Evolutionary conservation across 768 basidiomycete species (phyloP).

Genomic region (Tylopilus felleus): DNA sequence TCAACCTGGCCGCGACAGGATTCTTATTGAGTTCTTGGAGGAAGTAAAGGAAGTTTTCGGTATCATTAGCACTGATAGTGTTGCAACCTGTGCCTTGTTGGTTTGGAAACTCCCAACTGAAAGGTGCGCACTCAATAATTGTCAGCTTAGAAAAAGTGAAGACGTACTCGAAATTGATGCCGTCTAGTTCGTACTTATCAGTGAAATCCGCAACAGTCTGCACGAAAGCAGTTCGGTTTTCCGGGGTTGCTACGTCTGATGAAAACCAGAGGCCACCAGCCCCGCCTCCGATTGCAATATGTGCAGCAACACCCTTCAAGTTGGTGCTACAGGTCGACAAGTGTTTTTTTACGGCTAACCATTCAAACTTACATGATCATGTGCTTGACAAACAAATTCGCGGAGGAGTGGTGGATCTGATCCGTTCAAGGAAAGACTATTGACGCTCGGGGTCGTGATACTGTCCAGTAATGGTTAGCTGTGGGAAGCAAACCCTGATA

Average conservation of each 20-base stretch:
- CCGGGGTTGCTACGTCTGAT: constrained; percentile 50
- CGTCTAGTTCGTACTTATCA: constrained; percentile 49
- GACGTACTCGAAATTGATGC: constrained; percentile 41
- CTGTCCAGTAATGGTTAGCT: constrained; percentile 21
- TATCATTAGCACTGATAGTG: constrained; percentile 50
- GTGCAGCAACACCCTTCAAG: constrained; percentile 56
- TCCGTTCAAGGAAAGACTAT: constrained; percentile 29
- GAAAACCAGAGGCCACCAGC: constrained; percentile 64
- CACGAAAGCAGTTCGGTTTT: constrained; percentile 61
- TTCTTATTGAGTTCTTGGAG: constrained; percentile 62
- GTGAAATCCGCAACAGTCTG: constrained; percentile 50
- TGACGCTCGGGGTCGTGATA: constrained; percentile 31
- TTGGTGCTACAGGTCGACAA: neutral
- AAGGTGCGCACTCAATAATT: constrained; percentile 12
- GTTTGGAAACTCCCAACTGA: constrained; percentile 86
- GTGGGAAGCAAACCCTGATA: neutral
- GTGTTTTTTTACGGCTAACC: neutral
- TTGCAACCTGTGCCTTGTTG: constrained; percentile 70
- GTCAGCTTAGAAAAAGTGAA: neutral
- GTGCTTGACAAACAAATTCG: constrained; percentile 50
- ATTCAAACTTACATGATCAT: constrained; percentile 29
- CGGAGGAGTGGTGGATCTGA: constrained; percentile 52
- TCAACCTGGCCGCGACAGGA: constrained; percentile 49
- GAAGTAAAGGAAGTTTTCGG: constrained; percentile 74
- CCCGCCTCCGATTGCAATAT: constrained; percentile 70